Evolutionary conservation across 2,329 filamentous ascomycete genomes (phyloP).

Genomic region (Phoma sp.): DNA sequence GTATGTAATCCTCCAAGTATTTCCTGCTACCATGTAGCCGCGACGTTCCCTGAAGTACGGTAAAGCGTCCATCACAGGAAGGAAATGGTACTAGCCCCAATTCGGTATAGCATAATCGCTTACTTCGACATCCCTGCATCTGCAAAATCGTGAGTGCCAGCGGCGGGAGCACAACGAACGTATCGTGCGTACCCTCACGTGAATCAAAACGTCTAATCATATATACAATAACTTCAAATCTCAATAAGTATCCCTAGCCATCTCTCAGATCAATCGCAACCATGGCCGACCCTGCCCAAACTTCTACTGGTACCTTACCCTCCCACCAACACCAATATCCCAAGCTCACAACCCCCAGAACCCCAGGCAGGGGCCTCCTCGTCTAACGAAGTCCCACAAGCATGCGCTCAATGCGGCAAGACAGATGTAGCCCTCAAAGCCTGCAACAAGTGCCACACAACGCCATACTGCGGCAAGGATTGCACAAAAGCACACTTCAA

Average conservation of each 20-base stretch:
- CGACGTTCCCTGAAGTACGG: too few species aligned
- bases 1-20: too few species aligned
- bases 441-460: slow-evolving; percentile 49
- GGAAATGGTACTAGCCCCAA: background rate
- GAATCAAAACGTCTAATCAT: background rate
- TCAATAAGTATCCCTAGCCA: background rate
- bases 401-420: slow-evolving; percentile 36
- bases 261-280: background rate
- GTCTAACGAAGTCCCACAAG: slow-evolving; percentile 10
- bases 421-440: slow-evolving; percentile 37
- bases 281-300: slow-evolving; percentile 5
- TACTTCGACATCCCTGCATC: background rate
- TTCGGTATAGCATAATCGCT: background rate
- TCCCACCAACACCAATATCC: background rate
- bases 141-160: slow-evolving; percentile 11
- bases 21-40: too few species aligned
- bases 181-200: slow-evolving; percentile 8
- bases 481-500: slow-evolving; percentile 50
- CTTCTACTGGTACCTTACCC: background rate
- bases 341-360: background rate
- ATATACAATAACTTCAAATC: background rate
- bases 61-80: background rate
- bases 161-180: background rate
- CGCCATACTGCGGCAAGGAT: slow-evolving; percentile 49
- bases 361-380: slow-evolving; percentile 4